Evolutionary conservation across 139 green algal genomes (phyloP).

Genomic region (Chlorella sp.): DNA sequence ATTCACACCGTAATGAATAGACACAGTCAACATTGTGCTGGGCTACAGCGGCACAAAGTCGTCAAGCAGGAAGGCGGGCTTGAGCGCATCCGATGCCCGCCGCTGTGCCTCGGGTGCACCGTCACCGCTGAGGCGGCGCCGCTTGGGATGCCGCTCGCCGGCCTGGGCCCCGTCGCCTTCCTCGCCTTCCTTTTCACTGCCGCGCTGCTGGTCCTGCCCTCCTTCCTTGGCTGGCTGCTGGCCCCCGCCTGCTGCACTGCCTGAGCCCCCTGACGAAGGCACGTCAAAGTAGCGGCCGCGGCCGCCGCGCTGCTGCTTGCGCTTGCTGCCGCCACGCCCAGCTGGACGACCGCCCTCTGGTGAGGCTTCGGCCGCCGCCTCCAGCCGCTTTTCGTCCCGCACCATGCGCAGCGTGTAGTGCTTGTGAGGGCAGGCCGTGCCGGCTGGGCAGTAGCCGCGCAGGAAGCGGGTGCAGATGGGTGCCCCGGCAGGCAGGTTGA

Average conservation of each 20-base stretch:
- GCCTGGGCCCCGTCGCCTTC: too few relatives aligned
- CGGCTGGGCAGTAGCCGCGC: conserved; percentile 63
- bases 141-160: not conserved
- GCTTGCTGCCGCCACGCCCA: not conserved
- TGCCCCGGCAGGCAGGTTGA: conserved; percentile 54
- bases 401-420: conserved; percentile 67
- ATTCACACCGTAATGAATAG: too few relatives aligned
- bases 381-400: conserved; percentile 32
- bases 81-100: not conserved
- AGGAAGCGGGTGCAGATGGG: conserved; percentile 68
- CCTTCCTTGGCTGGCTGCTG: too few relatives aligned
- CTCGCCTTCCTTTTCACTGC: not conserved
- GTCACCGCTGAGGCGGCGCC: not conserved
- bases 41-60: not conserved
- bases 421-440: conserved; percentile 57
- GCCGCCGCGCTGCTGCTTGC: not conserved
- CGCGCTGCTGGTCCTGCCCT: not conserved
- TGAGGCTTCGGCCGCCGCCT: not conserved
- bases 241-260: not conserved
- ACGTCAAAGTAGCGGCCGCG: not conserved
- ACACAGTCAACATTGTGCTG: too few relatives aligned
- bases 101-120: not conserved
- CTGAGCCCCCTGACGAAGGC: not conserved
- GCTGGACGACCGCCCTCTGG: not conserved
- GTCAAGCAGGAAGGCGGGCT: not conserved